Percentiles rank a stretch among this genome's conserved stretches.
These are phyloP conservation scores for Zygoascus sp. DNA, from an alignment of 1,139 yeast genomes.

Conservation along the genomic window DNA sequence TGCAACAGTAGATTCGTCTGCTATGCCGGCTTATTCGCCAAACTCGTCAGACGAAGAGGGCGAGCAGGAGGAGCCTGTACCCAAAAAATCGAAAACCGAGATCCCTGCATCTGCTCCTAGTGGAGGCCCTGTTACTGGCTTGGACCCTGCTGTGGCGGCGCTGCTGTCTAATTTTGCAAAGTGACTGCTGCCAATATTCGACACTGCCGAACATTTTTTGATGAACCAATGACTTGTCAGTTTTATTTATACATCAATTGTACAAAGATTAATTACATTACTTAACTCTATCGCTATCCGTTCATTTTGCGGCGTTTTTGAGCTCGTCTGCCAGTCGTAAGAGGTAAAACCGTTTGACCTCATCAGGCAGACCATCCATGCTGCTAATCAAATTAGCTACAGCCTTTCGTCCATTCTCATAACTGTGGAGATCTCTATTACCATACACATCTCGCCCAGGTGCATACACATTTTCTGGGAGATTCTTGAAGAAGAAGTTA, in stretches of 20 bases:
- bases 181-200: too few species aligned
- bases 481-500: conserved; percentile 37
- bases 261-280: neutral
- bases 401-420: conserved; percentile 32
- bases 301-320: neutral
- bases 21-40: conserved; percentile 39
- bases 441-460: conserved; percentile 38
- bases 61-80: conserved; percentile 27
- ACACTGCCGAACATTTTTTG: neutral
- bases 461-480: conserved; percentile 28
- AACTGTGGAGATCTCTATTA: conserved; percentile 34
- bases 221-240: conserved; percentile 3
- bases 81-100: conserved; percentile 27
- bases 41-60: conserved; percentile 35
- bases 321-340: conserved; percentile 30
- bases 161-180: conserved; percentile 25
- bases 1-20: conserved; percentile 26
- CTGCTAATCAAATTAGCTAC: conserved; percentile 24
- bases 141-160: conserved; percentile 34
- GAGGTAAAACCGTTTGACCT: conserved; percentile 29
- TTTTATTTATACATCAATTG: neutral
- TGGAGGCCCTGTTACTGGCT: conserved; percentile 22
- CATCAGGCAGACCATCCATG: conserved; percentile 28
- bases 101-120: too few species aligned
- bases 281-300: neutral